phyloP scores from a whole-genome alignment of 805 yeast genomes.

The Lachancea nothofagi region DNA sequence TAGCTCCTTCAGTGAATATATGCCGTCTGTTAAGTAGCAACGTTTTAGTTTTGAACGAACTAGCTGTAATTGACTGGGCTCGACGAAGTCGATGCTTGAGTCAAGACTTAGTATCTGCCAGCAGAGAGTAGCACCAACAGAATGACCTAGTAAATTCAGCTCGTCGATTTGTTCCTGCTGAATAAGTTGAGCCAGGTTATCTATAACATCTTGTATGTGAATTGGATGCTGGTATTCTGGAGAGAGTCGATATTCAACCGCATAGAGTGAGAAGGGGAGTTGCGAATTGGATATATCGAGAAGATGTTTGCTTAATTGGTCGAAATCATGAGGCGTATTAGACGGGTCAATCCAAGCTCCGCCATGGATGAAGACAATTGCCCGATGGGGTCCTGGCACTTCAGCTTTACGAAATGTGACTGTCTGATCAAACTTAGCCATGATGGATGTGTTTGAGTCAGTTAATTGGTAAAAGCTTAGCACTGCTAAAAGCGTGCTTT shows the following conservation, averaged over 20 bases:
- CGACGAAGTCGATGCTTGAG: constrained; percentile 8
- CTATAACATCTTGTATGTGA: constrained; percentile 51
- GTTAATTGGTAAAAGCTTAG: no score
- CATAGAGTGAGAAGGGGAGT: constrained; percentile 13
- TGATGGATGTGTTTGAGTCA: no score
- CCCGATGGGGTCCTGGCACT: constrained; percentile 6
- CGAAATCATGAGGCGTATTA: constrained; percentile 56
- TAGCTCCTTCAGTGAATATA: constrained; percentile 49
- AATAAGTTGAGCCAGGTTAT: constrained; percentile 35
- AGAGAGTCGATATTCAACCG: constrained; percentile 61
- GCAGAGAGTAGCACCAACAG: constrained; percentile 70
- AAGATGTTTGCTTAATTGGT: constrained; percentile 23
- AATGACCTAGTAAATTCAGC: constrained; percentile 57
- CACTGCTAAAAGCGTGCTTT: no score
- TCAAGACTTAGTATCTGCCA: constrained; percentile 41
- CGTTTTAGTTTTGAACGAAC: constrained; percentile 17
- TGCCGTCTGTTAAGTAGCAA: constrained; percentile 58
- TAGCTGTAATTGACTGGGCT: constrained; percentile 1
- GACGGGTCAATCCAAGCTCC: constrained; percentile 81
- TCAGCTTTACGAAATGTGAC: constrained; percentile 11
- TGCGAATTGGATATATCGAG: constrained; percentile 16
- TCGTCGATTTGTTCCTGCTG: constrained; percentile 23
- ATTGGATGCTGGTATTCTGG: constrained; percentile 58
- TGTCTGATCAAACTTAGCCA: constrained; percentile 12
- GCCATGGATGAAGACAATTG: constrained; percentile 67